Conservation (phyloP, 108 stramenopile species). For the Fragilariopsis cylindrus region DNA sequence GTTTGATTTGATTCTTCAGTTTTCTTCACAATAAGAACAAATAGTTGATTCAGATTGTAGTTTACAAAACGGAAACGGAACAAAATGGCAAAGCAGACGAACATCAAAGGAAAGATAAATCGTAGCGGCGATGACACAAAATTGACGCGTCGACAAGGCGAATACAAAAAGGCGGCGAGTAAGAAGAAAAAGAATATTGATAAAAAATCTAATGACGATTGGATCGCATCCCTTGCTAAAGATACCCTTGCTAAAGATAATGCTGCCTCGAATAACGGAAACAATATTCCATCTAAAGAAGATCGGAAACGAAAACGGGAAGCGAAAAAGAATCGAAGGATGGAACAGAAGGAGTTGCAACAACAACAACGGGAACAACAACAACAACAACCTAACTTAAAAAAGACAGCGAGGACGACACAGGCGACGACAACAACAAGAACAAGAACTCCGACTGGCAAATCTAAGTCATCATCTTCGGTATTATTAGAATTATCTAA, state of each 20-base stretch:
- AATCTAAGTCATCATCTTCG: background rate
- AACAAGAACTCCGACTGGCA: background rate
- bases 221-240: slow-evolving; percentile 46
- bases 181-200: slow-evolving; percentile 13
- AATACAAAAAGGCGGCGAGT: slow-evolving; percentile 3
- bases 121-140: background rate
- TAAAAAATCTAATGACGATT: slow-evolving; percentile 25
- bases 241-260: slow-evolving; percentile 30
- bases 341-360: slow-evolving; percentile 20
- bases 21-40: too few relatives aligned
- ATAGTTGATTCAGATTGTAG: too few relatives aligned
- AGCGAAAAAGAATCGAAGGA: slow-evolving; percentile 34
- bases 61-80: background rate
- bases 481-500: background rate
- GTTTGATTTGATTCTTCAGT: too few relatives aligned
- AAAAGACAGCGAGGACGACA: slow-evolving; percentile 1
- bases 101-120: background rate
- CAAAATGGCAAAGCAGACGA: background rate
- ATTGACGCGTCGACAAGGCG: background rate
- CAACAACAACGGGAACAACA: slow-evolving; percentile 20
- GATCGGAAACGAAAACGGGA: slow-evolving; percentile 47
- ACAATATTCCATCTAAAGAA: slow-evolving; percentile 29
- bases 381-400: slow-evolving; percentile 17
- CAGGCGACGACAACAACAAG: background rate
- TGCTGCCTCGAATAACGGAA: slow-evolving; percentile 8